A percentile compares a stretch with the other conserved stretches of the same genome.
phyloP scores from a whole-genome alignment of 805 yeast species.

The Yarrowia sp. region DNA sequence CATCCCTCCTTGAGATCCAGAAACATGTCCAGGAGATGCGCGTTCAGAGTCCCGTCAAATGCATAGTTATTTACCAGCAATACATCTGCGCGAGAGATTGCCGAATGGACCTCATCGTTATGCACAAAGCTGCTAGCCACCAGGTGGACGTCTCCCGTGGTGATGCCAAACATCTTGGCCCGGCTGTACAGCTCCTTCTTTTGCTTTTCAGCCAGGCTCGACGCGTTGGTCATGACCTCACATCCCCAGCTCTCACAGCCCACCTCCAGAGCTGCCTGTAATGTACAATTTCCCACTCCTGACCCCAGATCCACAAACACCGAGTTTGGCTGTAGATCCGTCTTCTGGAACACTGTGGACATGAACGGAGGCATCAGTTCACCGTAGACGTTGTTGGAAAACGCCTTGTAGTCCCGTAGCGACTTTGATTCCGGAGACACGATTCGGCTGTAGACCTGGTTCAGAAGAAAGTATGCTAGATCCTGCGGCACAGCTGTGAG shows the following conservation, averaged over 20 bases:
- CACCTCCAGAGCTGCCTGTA: conserved; percentile 86
- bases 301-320: conserved; percentile 90
- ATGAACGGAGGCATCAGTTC: conserved; percentile 83
- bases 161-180: conserved; percentile 68
- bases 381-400: conserved; percentile 90
- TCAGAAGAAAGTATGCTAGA: conserved; percentile 70
- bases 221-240: conserved; percentile 86
- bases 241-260: conserved; percentile 89
- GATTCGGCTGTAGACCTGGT: conserved; percentile 75
- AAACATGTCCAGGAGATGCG: conserved; percentile 68
- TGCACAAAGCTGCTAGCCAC: conserved; percentile 76
- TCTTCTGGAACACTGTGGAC: conserved; percentile 67
- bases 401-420: conserved; percentile 77
- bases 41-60: conserved; percentile 77
- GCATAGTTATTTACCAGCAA: conserved; percentile 82
- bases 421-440: conserved; percentile 76
- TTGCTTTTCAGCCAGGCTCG: conserved; percentile 69
- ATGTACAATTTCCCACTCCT: conserved; percentile 91
- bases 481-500: conserved; percentile 41
- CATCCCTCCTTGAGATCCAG: conserved; percentile 73
- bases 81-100: conserved; percentile 69
- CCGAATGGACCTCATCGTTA: conserved; percentile 61
- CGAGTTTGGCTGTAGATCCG: conserved; percentile 60
- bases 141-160: conserved; percentile 61
- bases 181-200: conserved; percentile 63